Percentiles rank a stretch among this genome's conserved stretches.
Evolutionary conservation across 2,329 filamentous ascomycete species (phyloP).

Genomic region (Stylonectria norvegica): DNA sequence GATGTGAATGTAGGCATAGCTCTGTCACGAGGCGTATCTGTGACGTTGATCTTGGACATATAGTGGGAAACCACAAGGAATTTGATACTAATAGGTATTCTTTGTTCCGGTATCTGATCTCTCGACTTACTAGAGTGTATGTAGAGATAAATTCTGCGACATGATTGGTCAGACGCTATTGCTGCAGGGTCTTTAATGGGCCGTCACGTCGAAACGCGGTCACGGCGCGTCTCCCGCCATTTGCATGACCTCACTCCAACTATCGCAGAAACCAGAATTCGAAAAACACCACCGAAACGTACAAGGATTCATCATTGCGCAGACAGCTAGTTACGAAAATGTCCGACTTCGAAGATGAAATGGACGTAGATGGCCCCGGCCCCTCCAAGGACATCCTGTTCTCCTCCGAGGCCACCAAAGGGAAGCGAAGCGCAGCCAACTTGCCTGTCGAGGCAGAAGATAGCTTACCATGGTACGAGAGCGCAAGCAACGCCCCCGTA

Average conservation of each 20-base stretch:
- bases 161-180: slow-evolving; percentile 14
- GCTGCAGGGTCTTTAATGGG: slow-evolving; percentile 28
- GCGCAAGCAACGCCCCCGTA: background rate
- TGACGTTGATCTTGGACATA: slow-evolving; percentile 1
- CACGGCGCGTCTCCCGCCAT: slow-evolving; percentile 30
- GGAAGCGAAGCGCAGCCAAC: slow-evolving; percentile 89
- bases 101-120: too few relatives aligned
- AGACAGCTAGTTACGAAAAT: slow-evolving; percentile 35
- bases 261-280: slow-evolving; percentile 7
- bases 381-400: slow-evolving; percentile 57
- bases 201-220: slow-evolving; percentile 30
- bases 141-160: background rate
- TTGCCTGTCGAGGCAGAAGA: slow-evolving; percentile 92
- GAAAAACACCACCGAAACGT: background rate
- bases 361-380: slow-evolving; percentile 55
- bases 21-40: slow-evolving; percentile 6
- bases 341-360: slow-evolving; percentile 60
- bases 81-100: too few relatives aligned
- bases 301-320: background rate
- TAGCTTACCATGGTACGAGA: slow-evolving; percentile 79
- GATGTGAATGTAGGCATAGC: slow-evolving; percentile 11
- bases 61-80: too few relatives aligned
- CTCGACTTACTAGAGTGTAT: background rate
- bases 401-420: slow-evolving; percentile 74
- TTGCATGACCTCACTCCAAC: slow-evolving; percentile 22